These are phyloP conservation scores for Boletus sensibilis DNA, from an alignment of 768 basidiomycete species.

Conservation along the genomic window DNA sequence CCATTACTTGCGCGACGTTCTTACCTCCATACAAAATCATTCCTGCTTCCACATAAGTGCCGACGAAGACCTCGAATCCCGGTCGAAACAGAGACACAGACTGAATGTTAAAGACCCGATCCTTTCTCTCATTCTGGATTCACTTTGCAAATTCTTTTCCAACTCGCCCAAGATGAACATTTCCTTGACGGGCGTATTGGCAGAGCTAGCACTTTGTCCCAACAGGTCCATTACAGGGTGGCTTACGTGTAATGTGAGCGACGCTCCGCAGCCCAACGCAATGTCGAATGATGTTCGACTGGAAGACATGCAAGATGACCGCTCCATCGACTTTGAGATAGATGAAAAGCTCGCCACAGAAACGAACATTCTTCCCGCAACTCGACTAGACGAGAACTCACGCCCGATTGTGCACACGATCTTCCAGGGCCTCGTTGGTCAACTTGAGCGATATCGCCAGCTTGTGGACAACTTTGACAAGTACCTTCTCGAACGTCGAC, in stretches of 20 bases:
- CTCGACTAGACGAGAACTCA: constrained; percentile 66
- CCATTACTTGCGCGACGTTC: constrained; percentile 77
- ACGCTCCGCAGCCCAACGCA: constrained; percentile 28
- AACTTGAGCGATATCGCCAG: constrained; percentile 78
- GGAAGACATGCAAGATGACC: constrained; percentile 69
- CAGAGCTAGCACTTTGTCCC: constrained; percentile 81
- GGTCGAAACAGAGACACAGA: constrained; percentile 60
- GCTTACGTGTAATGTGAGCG: constrained; percentile 66
- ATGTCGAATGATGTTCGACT: constrained; percentile 7
- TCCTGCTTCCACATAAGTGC: constrained; percentile 50
- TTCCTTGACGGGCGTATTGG: constrained; percentile 78
- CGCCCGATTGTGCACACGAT: constrained; percentile 81
- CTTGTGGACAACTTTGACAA: constrained; percentile 78
- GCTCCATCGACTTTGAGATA: constrained; percentile 76
- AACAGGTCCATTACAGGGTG: constrained; percentile 85
- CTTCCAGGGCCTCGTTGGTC: constrained; percentile 74
- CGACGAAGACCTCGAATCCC: constrained; percentile 40
- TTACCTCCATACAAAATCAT: constrained; percentile 65
- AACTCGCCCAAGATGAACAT: constrained; percentile 88
- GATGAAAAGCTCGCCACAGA: constrained; percentile 62
- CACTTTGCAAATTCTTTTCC: constrained; percentile 74
- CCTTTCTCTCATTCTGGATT: constrained; percentile 66
- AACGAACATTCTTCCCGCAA: constrained; percentile 58
- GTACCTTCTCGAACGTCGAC: constrained; percentile 80
- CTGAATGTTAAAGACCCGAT: constrained; percentile 78